Conservation (phyloP, 345 rosid species). For the Eucalyptus erythrocorys region DNA sequence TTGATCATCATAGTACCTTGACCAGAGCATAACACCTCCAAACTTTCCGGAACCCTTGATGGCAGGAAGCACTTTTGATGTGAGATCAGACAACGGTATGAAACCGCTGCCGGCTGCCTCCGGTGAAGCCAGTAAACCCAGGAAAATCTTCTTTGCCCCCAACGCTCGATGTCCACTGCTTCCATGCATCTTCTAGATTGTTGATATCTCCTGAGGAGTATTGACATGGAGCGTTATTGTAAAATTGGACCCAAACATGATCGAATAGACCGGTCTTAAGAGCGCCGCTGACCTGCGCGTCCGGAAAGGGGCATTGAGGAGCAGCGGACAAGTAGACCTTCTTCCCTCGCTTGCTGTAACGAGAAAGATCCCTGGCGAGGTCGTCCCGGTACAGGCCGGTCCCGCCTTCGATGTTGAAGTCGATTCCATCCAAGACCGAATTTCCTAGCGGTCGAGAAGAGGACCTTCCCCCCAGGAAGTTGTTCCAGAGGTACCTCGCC, state of each 20-base stretch:
- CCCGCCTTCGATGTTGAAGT: not conserved
- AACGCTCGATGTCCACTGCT: conserved; percentile 29
- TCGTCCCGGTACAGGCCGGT: not conserved
- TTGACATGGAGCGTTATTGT: not conserved
- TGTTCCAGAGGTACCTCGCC: not conserved
- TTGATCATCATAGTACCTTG: not conserved
- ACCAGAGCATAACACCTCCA: not conserved
- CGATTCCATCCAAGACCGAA: not conserved
- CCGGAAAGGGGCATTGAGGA: not conserved
- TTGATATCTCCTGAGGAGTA: not conserved
- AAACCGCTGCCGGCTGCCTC: not conserved
- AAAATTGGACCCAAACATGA: not conserved
- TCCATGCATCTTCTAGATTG: conserved; percentile 24
- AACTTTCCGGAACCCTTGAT: not conserved
- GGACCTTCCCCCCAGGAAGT: not conserved
- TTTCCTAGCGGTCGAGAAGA: not conserved
- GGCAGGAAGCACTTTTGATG: not conserved
- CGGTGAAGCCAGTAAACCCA: conserved; percentile 12
- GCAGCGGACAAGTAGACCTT: not conserved
- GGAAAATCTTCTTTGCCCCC: conserved; percentile 12
- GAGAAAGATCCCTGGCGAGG: not conserved
- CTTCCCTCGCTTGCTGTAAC: not conserved
- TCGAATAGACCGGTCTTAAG: not conserved
- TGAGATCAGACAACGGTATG: not conserved
- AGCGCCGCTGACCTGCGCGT: not conserved